Evolutionary conservation across 768 basidiomycete species (phyloP).

Genomic region (Suillus subalutaceus): DNA sequence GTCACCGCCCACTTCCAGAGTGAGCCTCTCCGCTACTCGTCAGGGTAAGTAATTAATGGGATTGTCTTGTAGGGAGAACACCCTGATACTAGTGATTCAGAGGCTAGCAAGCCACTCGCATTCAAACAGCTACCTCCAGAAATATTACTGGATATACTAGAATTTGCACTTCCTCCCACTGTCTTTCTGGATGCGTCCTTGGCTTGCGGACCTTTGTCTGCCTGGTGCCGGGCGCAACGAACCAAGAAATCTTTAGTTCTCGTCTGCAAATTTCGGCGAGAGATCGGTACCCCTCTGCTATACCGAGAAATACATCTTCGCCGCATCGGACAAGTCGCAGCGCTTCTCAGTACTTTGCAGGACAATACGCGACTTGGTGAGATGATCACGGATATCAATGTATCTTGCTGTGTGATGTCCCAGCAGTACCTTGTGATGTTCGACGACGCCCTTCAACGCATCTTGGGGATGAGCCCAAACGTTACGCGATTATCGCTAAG

Average conservation of each 20-base stretch:
- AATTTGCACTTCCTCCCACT: slow-evolving; percentile 24
- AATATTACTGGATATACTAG: slow-evolving; percentile 28
- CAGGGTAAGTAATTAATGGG: too few species aligned
- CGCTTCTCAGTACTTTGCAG: slow-evolving; percentile 24
- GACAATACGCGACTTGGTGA: slow-evolving; percentile 8
- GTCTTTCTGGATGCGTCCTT: slow-evolving; percentile 23
- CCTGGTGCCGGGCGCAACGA: slow-evolving; percentile 25
- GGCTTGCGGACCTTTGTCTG: slow-evolving; percentile 18
- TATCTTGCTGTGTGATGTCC: slow-evolving; percentile 16
- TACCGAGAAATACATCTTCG: slow-evolving; percentile 32
- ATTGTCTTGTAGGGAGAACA: background rate
- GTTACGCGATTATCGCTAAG: background rate
- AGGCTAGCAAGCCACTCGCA: background rate
- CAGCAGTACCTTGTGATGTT: background rate
- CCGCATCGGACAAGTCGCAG: slow-evolving; percentile 24
- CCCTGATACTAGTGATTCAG: background rate
- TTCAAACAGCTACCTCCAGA: slow-evolving; percentile 22
- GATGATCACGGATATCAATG: slow-evolving; percentile 18
- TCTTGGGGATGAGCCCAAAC: slow-evolving; percentile 5
- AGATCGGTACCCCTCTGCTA: slow-evolving; percentile 24
- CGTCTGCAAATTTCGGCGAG: slow-evolving; percentile 33
- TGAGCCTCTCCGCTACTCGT: background rate
- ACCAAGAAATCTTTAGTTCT: slow-evolving; percentile 24
- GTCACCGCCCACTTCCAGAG: background rate
- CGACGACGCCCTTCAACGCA: background rate